phyloP scores from a whole-genome alignment of 495 filamentous ascomycete species.

The Trichoderma orchidacearum region DNA sequence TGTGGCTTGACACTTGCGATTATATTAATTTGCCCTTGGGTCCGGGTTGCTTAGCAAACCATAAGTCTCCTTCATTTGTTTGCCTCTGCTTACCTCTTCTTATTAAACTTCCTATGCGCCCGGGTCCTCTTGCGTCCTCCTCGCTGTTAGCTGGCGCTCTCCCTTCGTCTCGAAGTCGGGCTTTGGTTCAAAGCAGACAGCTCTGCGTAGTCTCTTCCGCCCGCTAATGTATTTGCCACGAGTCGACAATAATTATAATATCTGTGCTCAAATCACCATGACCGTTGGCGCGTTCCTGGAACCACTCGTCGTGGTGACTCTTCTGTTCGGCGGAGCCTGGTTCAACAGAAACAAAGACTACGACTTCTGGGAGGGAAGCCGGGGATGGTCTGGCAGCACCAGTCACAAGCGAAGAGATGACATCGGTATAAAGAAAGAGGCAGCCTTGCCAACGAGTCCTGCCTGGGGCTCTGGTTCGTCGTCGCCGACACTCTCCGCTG shows the following conservation, averaged over 20 bases:
- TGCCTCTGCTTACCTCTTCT: not conserved
- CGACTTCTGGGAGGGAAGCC: not conserved
- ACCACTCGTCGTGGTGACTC: constrained; percentile 16
- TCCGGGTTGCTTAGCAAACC: not conserved
- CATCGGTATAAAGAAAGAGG: not conserved
- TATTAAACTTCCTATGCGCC: not conserved
- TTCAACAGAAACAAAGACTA: constrained; percentile 18
- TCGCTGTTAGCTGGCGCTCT: not conserved
- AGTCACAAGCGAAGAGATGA: not conserved
- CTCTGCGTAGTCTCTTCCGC: too few relatives aligned
- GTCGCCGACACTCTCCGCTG: not conserved
- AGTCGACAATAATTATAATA: not conserved
- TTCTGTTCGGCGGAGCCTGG: constrained; percentile 16
- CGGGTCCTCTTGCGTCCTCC: not conserved
- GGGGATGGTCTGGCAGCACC: not conserved
- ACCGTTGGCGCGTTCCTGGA: constrained; percentile 19
- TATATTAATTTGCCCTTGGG: not conserved
- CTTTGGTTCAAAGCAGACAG: not conserved
- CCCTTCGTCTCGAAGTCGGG: not conserved
- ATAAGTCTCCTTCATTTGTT: not conserved
- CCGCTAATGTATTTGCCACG: not conserved
- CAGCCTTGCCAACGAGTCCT: not conserved
- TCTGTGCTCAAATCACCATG: constrained; percentile 8
- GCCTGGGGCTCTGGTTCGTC: not conserved
- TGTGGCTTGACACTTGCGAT: not conserved